phyloP scores from a whole-genome alignment of 192 early-diverging fungal species.

The Coemansia sp. region DNA sequence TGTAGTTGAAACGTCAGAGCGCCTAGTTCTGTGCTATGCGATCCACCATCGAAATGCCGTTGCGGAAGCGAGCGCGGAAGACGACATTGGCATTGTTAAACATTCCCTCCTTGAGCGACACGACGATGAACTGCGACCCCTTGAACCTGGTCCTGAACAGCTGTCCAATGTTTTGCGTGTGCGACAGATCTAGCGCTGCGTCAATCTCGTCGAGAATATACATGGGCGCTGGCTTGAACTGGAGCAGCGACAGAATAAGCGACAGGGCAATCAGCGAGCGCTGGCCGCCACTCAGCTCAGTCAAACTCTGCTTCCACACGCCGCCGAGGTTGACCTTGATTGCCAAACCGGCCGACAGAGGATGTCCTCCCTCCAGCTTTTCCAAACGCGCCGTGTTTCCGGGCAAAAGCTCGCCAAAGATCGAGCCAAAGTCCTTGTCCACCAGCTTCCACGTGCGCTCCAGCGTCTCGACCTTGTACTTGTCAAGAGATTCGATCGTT shows the following conservation, averaged over 20 bases:
- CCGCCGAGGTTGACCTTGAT: conserved; percentile 95
- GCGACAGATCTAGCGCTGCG: conserved; percentile 94
- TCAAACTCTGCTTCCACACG: conserved; percentile 95
- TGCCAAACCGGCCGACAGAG: conserved; percentile 84
- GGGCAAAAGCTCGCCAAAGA: conserved; percentile 93
- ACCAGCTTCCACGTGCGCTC: conserved; percentile 90
- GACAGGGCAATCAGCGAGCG: conserved; percentile 96
- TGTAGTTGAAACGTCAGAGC: not conserved
- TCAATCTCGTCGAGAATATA: conserved; percentile 99
- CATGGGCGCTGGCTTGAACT: conserved; percentile 99
- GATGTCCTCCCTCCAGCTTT: conserved; percentile 74
- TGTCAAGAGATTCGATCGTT: conserved; percentile 86
- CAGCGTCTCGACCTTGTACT: conserved; percentile 89
- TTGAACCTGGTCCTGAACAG: conserved; percentile 91
- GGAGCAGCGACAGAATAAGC: conserved; percentile 91
- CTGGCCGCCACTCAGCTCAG: conserved; percentile 97
- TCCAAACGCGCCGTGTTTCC: conserved; percentile 90
- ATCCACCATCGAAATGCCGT: conserved; percentile 95
- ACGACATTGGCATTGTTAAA: conserved; percentile 99
- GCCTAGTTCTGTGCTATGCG: conserved; percentile 46
- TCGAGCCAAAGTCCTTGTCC: conserved; percentile 93
- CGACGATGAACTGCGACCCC: conserved; percentile 97
- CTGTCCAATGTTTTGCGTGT: conserved; percentile 99
- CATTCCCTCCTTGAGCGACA: conserved; percentile 99
- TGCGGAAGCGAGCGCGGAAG: conserved; percentile 90